Conservation (phyloP, 2,329 filamentous ascomycete genomes). For the Claviceps maximensis region DNA sequence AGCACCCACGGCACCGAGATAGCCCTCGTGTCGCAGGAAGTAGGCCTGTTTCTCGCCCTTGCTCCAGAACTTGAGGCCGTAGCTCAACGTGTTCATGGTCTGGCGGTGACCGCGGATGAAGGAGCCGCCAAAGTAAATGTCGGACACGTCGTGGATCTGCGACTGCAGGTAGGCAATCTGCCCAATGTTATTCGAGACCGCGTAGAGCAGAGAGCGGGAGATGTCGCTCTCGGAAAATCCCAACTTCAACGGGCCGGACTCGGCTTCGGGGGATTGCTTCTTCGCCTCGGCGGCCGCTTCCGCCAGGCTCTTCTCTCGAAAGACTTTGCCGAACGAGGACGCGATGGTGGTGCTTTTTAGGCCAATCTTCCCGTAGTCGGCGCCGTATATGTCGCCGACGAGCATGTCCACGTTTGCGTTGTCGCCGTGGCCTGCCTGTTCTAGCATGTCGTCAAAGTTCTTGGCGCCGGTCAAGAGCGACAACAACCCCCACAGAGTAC, state of each 20-base stretch:
- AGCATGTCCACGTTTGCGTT: slow-evolving; percentile 92
- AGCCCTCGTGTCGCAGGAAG: slow-evolving; percentile 90
- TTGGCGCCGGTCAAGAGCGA: slow-evolving; percentile 84
- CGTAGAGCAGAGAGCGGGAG: slow-evolving; percentile 81
- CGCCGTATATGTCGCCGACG: slow-evolving; percentile 94
- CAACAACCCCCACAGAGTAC: slow-evolving; percentile 93
- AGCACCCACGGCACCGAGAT: slow-evolving; percentile 83
- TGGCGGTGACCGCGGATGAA: slow-evolving; percentile 94
- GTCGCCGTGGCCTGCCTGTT: slow-evolving; percentile 79
- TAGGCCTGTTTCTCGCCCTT: slow-evolving; percentile 90
- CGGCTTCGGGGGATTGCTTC: slow-evolving; percentile 39
- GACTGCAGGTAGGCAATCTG: slow-evolving; percentile 97
- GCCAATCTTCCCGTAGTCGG: slow-evolving; percentile 90
- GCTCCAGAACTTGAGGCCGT: slow-evolving; percentile 96
- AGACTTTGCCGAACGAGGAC: slow-evolving; percentile 92
- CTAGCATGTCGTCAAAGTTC: slow-evolving; percentile 96
- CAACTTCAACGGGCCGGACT: slow-evolving; percentile 22
- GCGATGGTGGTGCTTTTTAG: slow-evolving; percentile 93
- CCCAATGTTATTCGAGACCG: slow-evolving; percentile 94
- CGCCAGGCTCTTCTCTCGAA: slow-evolving; percentile 77
- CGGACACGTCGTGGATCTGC: slow-evolving; percentile 78
- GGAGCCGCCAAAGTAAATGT: slow-evolving; percentile 95
- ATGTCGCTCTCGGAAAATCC: slow-evolving; percentile 72
- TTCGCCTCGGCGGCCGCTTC: slow-evolving; percentile 67
- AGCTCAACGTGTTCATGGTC: slow-evolving; percentile 94